Evolutionary conservation across 139 green algal genomes (phyloP).

Genomic region (Micromonas pusilla): DNA sequence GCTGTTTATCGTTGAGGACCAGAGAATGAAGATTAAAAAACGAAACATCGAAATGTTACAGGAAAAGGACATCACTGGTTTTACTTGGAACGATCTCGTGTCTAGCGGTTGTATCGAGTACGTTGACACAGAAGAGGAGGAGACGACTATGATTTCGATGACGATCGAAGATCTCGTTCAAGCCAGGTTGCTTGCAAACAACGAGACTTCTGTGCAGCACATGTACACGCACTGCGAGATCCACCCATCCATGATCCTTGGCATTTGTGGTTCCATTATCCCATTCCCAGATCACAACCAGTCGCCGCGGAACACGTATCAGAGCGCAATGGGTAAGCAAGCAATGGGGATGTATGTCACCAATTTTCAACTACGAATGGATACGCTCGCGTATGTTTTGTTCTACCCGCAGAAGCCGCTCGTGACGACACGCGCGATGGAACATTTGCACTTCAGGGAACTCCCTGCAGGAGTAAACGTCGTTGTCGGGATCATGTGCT

Average conservation of each 20-base stretch:
- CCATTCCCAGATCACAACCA: slow-evolving; percentile 99
- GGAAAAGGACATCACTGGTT: slow-evolving; percentile 39
- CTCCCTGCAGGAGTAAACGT: slow-evolving; percentile 71
- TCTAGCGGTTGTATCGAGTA: slow-evolving; percentile 67
- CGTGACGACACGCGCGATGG: slow-evolving; percentile 51
- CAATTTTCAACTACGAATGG: slow-evolving; percentile 66
- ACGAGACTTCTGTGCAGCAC: slow-evolving; percentile 6
- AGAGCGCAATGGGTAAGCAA: slow-evolving; percentile 75
- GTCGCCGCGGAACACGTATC: slow-evolving; percentile 85
- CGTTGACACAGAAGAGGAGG: slow-evolving; percentile 86
- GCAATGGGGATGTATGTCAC: slow-evolving; percentile 88
- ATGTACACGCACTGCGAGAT: slow-evolving; percentile 99
- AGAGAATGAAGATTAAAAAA: slow-evolving; percentile 81
- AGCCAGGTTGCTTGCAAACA: slow-evolving; percentile 29
- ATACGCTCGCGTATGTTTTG: slow-evolving; percentile 70
- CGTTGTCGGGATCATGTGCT: slow-evolving; percentile 93
- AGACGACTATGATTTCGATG: slow-evolving; percentile 99
- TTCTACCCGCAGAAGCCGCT: slow-evolving; percentile 96
- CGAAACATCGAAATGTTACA: slow-evolving; percentile 55
- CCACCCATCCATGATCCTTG: slow-evolving; percentile 96
- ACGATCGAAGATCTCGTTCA: slow-evolving; percentile 45
- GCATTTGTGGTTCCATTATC: slow-evolving; percentile 95
- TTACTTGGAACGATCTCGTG: slow-evolving; percentile 50
- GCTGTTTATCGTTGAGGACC: slow-evolving; percentile 86
- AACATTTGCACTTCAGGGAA: slow-evolving; percentile 56